These are phyloP conservation scores for Neoboletus brunneissimus DNA, from an alignment of 768 basidiomycete genomes.

Conservation along the genomic window DNA sequence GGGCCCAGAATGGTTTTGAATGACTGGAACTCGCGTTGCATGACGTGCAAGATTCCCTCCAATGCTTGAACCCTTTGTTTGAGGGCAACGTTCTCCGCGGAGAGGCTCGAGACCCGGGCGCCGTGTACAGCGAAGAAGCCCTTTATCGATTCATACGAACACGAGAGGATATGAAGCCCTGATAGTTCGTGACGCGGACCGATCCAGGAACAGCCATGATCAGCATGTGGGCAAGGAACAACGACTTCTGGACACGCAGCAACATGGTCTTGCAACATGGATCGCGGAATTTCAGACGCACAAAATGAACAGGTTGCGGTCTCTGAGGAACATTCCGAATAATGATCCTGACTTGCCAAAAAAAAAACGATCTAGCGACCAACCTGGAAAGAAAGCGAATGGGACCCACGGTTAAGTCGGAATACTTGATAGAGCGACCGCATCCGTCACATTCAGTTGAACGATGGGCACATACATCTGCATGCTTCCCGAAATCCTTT, in stretches of 20 bases:
- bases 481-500: constrained; percentile 46
- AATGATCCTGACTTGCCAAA: constrained; percentile 36
- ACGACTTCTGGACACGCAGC: constrained; percentile 38
- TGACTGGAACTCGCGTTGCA: constrained; percentile 55
- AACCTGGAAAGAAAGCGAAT: not conserved
- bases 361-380: constrained; percentile 1
- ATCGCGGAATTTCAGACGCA: constrained; percentile 33
- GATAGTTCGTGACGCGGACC: constrained; percentile 40
- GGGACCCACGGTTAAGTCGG: constrained; percentile 39
- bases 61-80: constrained; percentile 55
- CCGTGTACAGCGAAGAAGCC: constrained; percentile 52
- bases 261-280: constrained; percentile 35
- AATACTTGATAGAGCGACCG: constrained; percentile 31
- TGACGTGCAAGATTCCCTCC: constrained; percentile 50
- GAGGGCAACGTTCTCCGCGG: constrained; percentile 64
- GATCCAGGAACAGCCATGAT: constrained; percentile 53
- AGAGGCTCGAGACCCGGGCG: constrained; percentile 41
- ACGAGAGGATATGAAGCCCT: constrained; percentile 39
- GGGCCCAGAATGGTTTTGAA: constrained; percentile 63
- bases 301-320: constrained; percentile 43
- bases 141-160: constrained; percentile 60
- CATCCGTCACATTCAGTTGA: constrained; percentile 41
- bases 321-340: constrained; percentile 37
- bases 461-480: constrained; percentile 37
- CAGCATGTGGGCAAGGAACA: constrained; percentile 44